phyloP scores from a whole-genome alignment of 768 basidiomycete species.

The Leccinum boreale region DNA sequence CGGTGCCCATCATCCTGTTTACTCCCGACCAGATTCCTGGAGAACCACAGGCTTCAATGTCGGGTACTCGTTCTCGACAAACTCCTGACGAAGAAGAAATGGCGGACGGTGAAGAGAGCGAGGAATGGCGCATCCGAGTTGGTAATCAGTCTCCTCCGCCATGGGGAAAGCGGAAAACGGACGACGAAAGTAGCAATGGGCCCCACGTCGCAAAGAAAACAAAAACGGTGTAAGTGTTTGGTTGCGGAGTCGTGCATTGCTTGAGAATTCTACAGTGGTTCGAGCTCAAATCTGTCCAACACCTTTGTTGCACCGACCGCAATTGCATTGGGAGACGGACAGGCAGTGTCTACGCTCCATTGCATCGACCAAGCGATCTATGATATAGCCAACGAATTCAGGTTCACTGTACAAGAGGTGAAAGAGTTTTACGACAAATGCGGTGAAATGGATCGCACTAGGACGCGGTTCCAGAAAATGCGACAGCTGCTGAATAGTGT shows the following conservation, averaged over 20 bases:
- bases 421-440: conserved; percentile 73
- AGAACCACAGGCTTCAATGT: conserved; percentile 29
- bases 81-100: conserved; percentile 65
- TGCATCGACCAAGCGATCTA: conserved; percentile 63
- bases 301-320: conserved; percentile 4
- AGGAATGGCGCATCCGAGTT: conserved; percentile 65
- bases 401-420: conserved; percentile 75
- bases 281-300: not conserved
- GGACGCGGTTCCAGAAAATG: conserved; percentile 65
- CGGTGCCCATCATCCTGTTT: conserved; percentile 27
- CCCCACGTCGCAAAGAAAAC: conserved; percentile 39
- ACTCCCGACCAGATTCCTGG: conserved; percentile 19
- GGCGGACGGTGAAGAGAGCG: conserved; percentile 53
- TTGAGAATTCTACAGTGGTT: conserved; percentile 3
- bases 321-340: conserved; percentile 6
- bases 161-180: conserved; percentile 64
- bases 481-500: conserved; percentile 41
- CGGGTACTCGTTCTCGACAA: conserved; percentile 28
- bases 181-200: conserved; percentile 35
- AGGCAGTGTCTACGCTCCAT: conserved; percentile 38
- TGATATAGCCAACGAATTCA: conserved; percentile 64
- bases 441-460: conserved; percentile 67
- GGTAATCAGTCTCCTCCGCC: conserved; percentile 60
- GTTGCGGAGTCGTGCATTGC: not conserved
- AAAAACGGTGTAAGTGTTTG: conserved; percentile 38